These are phyloP conservation scores for Penicillium desertorum DNA, from an alignment of 495 filamentous ascomycete genomes.

Conservation along the genomic window DNA sequence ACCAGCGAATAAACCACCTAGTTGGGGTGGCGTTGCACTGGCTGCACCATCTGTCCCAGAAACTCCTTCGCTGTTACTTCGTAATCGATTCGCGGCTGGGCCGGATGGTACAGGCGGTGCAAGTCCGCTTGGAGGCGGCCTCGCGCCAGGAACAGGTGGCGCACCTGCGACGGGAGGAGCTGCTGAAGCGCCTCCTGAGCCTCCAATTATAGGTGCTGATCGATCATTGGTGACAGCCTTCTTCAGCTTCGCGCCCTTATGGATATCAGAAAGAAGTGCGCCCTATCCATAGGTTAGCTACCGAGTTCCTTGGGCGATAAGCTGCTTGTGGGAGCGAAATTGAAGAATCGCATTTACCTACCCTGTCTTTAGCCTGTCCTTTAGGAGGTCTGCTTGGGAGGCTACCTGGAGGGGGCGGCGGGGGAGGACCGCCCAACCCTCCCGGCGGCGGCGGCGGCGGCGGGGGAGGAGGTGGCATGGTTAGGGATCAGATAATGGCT, in stretches of 20 bases:
- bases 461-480: conserved; percentile 72
- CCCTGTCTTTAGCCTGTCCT: conserved; percentile 52
- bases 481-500: conserved; percentile 16
- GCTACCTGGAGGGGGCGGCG: conserved; percentile 58
- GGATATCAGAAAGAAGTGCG: conserved; percentile 85
- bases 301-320: neutral
- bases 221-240: conserved; percentile 94
- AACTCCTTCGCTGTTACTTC: conserved; percentile 79
- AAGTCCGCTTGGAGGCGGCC: conserved; percentile 62
- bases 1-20: conserved; percentile 86
- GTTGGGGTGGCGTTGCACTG: conserved; percentile 62
- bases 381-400: conserved; percentile 50
- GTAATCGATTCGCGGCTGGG: conserved; percentile 56
- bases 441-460: conserved; percentile 64
- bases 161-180: conserved; percentile 67
- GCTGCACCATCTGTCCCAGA: conserved; percentile 42
- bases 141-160: conserved; percentile 74
- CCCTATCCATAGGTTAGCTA: conserved; percentile 57
- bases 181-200: conserved; percentile 52
- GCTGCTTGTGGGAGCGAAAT: neutral
- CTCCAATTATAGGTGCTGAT: conserved; percentile 72
- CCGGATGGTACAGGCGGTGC: conserved; percentile 70
- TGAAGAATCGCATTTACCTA: conserved; percentile 37
- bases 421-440: conserved; percentile 66
- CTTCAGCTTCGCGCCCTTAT: conserved; percentile 75